Conservation (phyloP, 2,329 filamentous ascomycete species). For the Stachybotrys elegans region DNA sequence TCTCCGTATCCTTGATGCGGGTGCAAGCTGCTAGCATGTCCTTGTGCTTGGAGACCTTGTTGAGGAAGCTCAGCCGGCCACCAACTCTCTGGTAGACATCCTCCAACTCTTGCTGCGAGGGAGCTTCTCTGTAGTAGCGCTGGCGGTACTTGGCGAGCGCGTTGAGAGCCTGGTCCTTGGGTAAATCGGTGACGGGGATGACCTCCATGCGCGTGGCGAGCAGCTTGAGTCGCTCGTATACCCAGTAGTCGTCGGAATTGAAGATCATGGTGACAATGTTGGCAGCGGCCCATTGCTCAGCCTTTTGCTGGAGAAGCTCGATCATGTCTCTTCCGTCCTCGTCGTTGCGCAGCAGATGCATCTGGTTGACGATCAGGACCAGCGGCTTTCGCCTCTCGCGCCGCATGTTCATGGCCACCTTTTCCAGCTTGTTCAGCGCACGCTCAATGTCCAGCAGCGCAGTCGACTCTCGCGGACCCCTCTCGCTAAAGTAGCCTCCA, state of each 20-base stretch:
- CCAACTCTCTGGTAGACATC: constrained; percentile 83
- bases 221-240: constrained; percentile 90
- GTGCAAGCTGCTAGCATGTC: constrained; percentile 80
- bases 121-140: constrained; percentile 66
- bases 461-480: constrained; percentile 85
- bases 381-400: constrained; percentile 61
- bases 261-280: constrained; percentile 89
- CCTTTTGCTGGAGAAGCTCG: constrained; percentile 90
- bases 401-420: constrained; percentile 75
- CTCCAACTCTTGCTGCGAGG: constrained; percentile 54
- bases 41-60: constrained; percentile 77
- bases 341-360: constrained; percentile 86
- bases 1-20: constrained; percentile 63
- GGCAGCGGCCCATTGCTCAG: constrained; percentile 92
- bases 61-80: constrained; percentile 82
- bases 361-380: constrained; percentile 90
- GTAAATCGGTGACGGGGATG: constrained; percentile 76
- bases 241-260: constrained; percentile 98
- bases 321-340: constrained; percentile 90
- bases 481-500: constrained; percentile 90
- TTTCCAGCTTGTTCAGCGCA: constrained; percentile 96
- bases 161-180: constrained; percentile 69
- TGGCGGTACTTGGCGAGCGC: constrained; percentile 77
- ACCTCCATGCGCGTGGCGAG: constrained; percentile 94
- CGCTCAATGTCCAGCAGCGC: constrained; percentile 92